phyloP scores from a whole-genome alignment of 495 filamentous ascomycete genomes.

The Daldinia concentrica region DNA sequence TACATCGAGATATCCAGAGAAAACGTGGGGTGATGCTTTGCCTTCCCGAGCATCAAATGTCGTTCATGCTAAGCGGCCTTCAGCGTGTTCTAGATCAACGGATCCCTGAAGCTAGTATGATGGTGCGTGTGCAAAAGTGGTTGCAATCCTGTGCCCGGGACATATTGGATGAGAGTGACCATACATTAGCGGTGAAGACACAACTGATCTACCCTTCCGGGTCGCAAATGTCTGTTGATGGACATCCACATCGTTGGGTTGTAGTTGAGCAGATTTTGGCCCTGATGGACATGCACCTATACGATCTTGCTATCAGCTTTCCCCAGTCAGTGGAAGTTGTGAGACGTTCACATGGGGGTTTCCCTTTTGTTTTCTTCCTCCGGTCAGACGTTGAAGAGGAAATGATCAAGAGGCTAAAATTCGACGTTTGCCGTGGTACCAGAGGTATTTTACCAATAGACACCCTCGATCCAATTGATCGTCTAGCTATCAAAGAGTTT shows the following conservation, averaged over 20 bases:
- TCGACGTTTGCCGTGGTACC: constrained; percentile 50
- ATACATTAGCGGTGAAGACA: constrained; percentile 66
- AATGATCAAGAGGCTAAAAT: constrained; percentile 48
- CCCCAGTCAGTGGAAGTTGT: constrained; percentile 58
- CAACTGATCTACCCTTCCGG: constrained; percentile 61
- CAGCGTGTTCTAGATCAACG: constrained; percentile 54
- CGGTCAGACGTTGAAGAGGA: constrained; percentile 56
- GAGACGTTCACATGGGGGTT: constrained; percentile 45
- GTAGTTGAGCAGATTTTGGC: constrained; percentile 49
- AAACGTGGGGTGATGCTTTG: constrained; percentile 57
- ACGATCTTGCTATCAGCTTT: constrained; percentile 48
- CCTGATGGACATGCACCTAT: constrained; percentile 49
- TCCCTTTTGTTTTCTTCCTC: constrained; percentile 59
- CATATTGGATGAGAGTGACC: constrained; percentile 73
- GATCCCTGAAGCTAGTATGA: constrained; percentile 31
- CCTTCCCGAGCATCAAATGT: constrained; percentile 63
- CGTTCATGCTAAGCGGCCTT: constrained; percentile 61
- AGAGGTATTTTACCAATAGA: constrained; percentile 43
- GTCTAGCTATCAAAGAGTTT: constrained; percentile 52
- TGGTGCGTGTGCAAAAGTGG: constrained; percentile 53
- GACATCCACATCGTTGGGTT: constrained; percentile 60
- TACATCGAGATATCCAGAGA: constrained; percentile 50
- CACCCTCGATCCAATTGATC: constrained; percentile 39
- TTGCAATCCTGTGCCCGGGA: constrained; percentile 58
- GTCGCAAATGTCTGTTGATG: constrained; percentile 58